These are phyloP conservation scores for Lactarius quietus DNA, from an alignment of 768 basidiomycete species.

Conservation along the genomic window DNA sequence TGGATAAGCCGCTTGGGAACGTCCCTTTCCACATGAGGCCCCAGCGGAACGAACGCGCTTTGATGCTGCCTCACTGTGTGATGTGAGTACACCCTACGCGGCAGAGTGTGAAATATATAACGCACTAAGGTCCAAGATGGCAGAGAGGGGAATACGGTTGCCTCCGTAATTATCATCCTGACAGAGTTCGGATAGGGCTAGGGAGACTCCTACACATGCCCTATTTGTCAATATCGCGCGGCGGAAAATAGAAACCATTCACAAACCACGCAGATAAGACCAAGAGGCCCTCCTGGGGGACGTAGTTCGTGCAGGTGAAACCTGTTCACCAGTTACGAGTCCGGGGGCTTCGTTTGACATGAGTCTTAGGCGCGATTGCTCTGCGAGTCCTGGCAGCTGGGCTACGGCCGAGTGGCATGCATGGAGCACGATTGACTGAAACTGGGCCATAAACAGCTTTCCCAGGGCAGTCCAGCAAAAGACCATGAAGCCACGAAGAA, in stretches of 20 bases:
- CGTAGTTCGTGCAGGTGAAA: neutral
- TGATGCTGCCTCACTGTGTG: constrained; percentile 18
- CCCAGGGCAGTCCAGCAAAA: constrained; percentile 2
- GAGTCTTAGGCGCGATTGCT: neutral
- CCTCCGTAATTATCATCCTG: constrained; percentile 10
- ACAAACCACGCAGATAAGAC: constrained; percentile 17
- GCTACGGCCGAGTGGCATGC: neutral
- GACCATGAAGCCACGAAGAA: constrained; percentile 1
- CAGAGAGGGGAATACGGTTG: constrained; percentile 7
- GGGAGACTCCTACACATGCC: constrained; percentile 1
- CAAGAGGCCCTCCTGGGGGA: constrained; percentile 6
- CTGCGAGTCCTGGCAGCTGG: neutral
- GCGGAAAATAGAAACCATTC: neutral
- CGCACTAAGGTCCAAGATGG: constrained; percentile 16
- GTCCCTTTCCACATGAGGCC: constrained; percentile 11
- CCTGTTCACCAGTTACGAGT: neutral
- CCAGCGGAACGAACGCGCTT: constrained; percentile 14
- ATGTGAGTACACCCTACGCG: neutral
- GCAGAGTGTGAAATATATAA: neutral
- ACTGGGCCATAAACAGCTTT: neutral
- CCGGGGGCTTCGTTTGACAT: neutral
- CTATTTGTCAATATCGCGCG: neutral
- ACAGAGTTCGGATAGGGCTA: constrained; percentile 16
- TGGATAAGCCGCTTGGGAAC: constrained; percentile 19
- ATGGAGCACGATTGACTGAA: neutral